These are phyloP conservation scores for Coix lacrymajobi DNA, from an alignment of 176 grass and related monocot species.

Conservation along the genomic window DNA sequence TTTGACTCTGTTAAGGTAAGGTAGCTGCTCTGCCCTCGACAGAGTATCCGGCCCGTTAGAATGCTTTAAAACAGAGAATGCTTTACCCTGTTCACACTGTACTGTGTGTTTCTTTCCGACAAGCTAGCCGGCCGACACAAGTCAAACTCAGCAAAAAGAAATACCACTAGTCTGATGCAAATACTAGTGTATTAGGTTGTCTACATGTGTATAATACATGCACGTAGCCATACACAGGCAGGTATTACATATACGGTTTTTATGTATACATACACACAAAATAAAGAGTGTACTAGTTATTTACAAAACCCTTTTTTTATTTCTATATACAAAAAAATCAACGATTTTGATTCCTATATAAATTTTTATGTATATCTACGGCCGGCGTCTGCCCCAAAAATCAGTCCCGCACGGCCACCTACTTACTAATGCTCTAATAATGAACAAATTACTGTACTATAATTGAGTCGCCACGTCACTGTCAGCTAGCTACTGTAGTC, in stretches of 20 bases:
- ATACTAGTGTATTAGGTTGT: not conserved
- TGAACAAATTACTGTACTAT: slow-evolving; percentile 6
- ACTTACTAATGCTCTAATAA: not conserved
- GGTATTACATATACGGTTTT: not conserved
- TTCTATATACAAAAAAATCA: not conserved
- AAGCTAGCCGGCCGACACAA: not conserved
- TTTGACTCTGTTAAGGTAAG: slow-evolving; percentile 1
- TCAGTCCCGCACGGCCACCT: not conserved
- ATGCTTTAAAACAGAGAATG: not conserved
- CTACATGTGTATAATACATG: not conserved
- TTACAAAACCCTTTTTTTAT: not conserved
- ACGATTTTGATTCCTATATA: not conserved
- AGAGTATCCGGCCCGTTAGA: not conserved
- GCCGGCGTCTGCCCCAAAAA: slow-evolving; percentile 30
- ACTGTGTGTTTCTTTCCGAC: not conserved
- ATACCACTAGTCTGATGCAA: not conserved
- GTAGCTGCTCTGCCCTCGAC: not conserved
- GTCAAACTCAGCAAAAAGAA: not conserved
- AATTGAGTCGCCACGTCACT: slow-evolving; percentile 11
- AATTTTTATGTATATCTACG: not conserved
- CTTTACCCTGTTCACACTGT: not conserved
- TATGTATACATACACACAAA: not conserved
- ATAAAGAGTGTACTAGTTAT: not conserved
- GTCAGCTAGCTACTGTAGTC: not conserved
- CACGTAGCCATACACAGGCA: too few relatives aligned